phyloP scores from a whole-genome alignment of 2,329 filamentous ascomycete genomes.

The Parasarocladium wereldwijsianum region DNA sequence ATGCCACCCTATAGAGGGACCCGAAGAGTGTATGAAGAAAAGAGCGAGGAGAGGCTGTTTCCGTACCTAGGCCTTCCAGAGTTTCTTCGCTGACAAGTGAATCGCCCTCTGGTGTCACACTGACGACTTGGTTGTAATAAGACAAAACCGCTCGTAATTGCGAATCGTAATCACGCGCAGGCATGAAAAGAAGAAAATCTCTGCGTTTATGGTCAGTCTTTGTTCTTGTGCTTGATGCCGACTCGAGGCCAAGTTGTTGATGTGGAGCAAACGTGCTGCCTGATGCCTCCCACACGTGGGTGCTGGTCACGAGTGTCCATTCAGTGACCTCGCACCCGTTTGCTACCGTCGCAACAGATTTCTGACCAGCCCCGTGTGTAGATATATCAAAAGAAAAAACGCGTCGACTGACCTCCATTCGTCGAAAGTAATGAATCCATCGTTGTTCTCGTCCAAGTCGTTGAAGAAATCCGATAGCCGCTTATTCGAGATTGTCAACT shows the following conservation, averaged over 20 bases:
- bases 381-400: constrained; percentile 5
- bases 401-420: constrained; percentile 78
- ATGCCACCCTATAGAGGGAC: constrained; percentile 55
- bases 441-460: constrained; percentile 78
- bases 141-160: constrained; percentile 72
- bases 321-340: too few species aligned
- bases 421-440: constrained; percentile 77
- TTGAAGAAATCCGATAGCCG: constrained; percentile 76
- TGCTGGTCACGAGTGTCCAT: too few species aligned
- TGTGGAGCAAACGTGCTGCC: too few species aligned
- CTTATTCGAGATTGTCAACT: constrained; percentile 61
- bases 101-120: constrained; percentile 86
- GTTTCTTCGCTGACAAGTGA: constrained; percentile 82
- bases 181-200: constrained; percentile 88
- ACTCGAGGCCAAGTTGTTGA: too few species aligned
- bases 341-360: constrained; percentile 6
- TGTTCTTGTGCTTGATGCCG: not conserved
- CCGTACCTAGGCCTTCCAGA: constrained; percentile 88
- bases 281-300: too few species aligned
- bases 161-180: constrained; percentile 43
- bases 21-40: constrained; percentile 63
- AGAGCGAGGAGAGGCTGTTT: constrained; percentile 31
- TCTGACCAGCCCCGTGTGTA: constrained; percentile 8
- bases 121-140: constrained; percentile 82
- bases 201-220: constrained; percentile 28